Evolutionary conservation across 2,329 filamentous ascomycete species (phyloP), one percentile per base, ranked within the genome.

Genomic region (Ceratocystis harringtonii): DNA sequence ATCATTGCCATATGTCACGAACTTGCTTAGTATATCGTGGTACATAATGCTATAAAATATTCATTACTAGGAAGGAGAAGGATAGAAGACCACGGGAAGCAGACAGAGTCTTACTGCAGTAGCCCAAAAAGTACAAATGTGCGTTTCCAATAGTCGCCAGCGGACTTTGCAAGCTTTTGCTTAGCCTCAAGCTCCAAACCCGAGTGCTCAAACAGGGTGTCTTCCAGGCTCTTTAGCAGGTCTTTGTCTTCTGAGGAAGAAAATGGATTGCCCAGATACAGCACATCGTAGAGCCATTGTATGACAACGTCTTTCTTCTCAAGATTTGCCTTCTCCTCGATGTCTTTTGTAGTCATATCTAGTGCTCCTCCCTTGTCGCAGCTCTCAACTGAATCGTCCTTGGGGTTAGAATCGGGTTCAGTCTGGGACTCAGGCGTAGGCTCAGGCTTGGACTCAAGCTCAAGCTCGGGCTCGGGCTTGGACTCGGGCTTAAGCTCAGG

Each of bases 91-190:
- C 25, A 32, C 44, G 19, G 36, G 3, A 19, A 52, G 62, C 12
- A 52, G 57, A 30, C 15, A 61, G 57, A 43, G 22, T 28, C 17
- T n/a, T 61, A 80, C 69, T 79, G 80, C 69, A 96, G 75, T 66
- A 95, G 76, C 1, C 88, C 90, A 75, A 96, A 96, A 30, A 96
- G 74, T 68, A 96, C 75, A 73, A 83, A 86, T 10, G 89, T 94
- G 71, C 88, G 84, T 77, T 87, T 89, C 84, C 89, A 94, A 74
- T 94, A 95, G 63, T 92, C 89, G 58, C 80, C 78, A 5, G 89
- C 83, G 17, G 80, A 77, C 74, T 86, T 88, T 69, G 72, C 74
- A 76, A 10, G 78, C 74, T 32, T 80, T 78, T 48, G 48, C n/a
- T 61, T 66, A 3, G 36, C 36, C 5, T 57, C 43, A 3, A 80